Conservation (phyloP, 257 asterid species). For the Schizonepeta tenuifolia region DNA sequence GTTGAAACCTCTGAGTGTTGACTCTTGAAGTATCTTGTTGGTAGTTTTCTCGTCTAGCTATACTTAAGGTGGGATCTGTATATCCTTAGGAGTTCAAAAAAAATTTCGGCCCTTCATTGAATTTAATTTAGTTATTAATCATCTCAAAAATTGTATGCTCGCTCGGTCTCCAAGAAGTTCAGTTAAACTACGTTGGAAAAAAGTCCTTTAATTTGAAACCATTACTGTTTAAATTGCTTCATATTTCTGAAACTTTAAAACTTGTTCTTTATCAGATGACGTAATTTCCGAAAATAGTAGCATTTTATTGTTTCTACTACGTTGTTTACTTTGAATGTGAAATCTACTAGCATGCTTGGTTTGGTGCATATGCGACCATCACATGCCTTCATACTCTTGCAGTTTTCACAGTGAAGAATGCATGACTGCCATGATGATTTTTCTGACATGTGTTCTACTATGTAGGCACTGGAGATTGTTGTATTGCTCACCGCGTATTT, state of each 20-base stretch:
- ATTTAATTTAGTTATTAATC: not conserved
- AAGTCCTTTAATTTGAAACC: not conserved
- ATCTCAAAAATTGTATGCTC: not conserved
- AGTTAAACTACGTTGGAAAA: not conserved
- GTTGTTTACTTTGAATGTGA: constrained; percentile 25
- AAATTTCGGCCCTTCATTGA: not conserved
- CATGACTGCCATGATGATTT: constrained; percentile 15
- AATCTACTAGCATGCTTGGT: constrained; percentile 17
- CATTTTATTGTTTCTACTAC: constrained; percentile 1
- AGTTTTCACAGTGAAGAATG: not conserved
- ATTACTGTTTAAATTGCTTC: not conserved
- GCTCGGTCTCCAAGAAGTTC: not conserved
- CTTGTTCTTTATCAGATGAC: constrained; percentile 17
- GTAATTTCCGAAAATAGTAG: constrained; percentile 16
- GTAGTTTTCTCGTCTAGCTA: constrained; percentile 13
- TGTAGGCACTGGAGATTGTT: constrained; percentile 85
- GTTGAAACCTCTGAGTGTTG: constrained; percentile 28
- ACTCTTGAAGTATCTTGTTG: not conserved
- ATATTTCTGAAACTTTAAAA: not conserved
- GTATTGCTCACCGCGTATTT: constrained; percentile 88
- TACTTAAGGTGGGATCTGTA: not conserved
- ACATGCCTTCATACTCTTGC: not conserved
- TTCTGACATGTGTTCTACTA: constrained; percentile 32
- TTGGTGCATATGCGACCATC: constrained; percentile 10
- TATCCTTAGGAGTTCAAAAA: not conserved